Conservation (phyloP, 139 green algal genomes). For the Chlorella sorokiniana region DNA sequence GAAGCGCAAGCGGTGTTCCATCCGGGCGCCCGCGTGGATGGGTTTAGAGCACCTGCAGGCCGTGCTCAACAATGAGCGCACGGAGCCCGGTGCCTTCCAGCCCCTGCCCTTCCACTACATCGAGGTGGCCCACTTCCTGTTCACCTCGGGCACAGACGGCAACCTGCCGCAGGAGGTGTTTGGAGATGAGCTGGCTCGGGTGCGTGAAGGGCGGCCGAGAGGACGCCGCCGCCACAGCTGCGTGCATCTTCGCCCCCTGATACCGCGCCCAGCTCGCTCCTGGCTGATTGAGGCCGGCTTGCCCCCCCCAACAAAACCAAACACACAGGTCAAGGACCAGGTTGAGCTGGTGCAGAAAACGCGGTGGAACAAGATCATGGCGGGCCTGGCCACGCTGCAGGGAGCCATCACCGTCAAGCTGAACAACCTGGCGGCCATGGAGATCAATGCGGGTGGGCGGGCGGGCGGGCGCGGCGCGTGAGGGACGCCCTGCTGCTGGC, state of each 20-base stretch:
- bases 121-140: slow-evolving; percentile 51
- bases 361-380: slow-evolving; percentile 80
- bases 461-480: neutral
- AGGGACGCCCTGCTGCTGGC: neutral
- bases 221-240: neutral
- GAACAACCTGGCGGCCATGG: slow-evolving; percentile 82
- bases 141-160: slow-evolving; percentile 42
- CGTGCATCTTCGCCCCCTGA: neutral
- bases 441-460: slow-evolving; percentile 71
- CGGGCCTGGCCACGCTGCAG: slow-evolving; percentile 70
- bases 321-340: slow-evolving; percentile 62
- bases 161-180: slow-evolving; percentile 48
- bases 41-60: slow-evolving; percentile 49
- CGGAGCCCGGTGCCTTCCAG: slow-evolving; percentile 65
- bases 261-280: neutral
- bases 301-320: neutral
- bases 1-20: slow-evolving; percentile 74
- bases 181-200: slow-evolving; percentile 34
- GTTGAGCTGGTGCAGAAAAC: slow-evolving; percentile 77
- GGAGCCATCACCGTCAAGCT: slow-evolving; percentile 83
- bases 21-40: slow-evolving; percentile 83
- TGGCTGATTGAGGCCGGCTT: neutral
- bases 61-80: slow-evolving; percentile 64
- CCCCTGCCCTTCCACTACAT: slow-evolving; percentile 81
- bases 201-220: neutral